Evolutionary conservation across 1,284 basidiomycete species (phyloP).

Genomic region (Inonotus obliquus): DNA sequence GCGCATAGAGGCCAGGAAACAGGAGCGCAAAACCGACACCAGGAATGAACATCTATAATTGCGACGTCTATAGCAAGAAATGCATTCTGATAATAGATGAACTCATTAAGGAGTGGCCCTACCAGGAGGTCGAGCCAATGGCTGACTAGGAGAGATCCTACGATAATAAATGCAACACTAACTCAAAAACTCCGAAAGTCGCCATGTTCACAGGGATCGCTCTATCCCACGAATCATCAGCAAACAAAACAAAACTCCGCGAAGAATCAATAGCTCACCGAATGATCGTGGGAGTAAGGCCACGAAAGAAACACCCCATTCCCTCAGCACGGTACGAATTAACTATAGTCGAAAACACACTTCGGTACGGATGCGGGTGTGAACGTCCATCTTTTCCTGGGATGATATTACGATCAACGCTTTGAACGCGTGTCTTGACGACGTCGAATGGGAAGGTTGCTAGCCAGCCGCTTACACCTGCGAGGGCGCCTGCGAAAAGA

Average conservation of each 20-base stretch:
- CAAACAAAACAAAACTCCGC: not conserved
- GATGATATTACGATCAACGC: conserved; percentile 22
- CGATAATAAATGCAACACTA: conserved; percentile 34
- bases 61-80: not conserved
- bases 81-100: not conserved
- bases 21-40: not conserved
- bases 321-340: conserved; percentile 67
- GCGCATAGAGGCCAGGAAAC: not conserved
- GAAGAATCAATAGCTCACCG: conserved; percentile 42
- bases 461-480: conserved; percentile 69
- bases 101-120: not conserved
- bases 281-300: conserved; percentile 74
- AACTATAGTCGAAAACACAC: conserved; percentile 50
- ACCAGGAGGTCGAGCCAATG: not conserved
- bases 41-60: not conserved
- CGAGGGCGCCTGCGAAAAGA: conserved; percentile 73
- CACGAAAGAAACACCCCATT: conserved; percentile 63
- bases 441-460: conserved; percentile 83
- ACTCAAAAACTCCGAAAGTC: conserved; percentile 50
- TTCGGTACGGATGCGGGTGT: conserved; percentile 41
- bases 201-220: conserved; percentile 56
- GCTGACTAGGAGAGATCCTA: conserved; percentile 16
- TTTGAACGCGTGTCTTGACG: conserved; percentile 83
- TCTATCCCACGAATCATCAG: conserved; percentile 21
- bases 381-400: not conserved